These are phyloP conservation scores for Cladorrhinum sp. DNA, from an alignment of 2,329 filamentous ascomycete species.

Conservation along the genomic window DNA sequence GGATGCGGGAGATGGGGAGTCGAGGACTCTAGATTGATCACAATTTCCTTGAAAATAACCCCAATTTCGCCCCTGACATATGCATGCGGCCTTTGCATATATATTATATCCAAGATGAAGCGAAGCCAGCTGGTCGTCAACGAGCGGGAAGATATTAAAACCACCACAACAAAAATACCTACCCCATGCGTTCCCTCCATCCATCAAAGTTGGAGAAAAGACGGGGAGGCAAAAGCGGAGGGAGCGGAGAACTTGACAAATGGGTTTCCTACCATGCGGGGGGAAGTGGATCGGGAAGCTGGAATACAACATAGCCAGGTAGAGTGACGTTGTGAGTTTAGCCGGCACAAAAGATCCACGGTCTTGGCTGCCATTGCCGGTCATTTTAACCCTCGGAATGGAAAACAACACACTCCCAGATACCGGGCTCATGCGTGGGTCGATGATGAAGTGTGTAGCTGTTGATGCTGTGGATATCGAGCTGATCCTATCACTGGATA, in stretches of 20 bases:
- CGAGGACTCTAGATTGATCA: neutral
- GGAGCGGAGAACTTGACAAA: neutral
- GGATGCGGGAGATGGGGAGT: neutral
- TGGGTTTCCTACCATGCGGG: slow-evolving; percentile 9
- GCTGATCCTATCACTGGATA: neutral
- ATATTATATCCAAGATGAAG: neutral
- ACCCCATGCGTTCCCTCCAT: neutral
- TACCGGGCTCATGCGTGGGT: slow-evolving; percentile 14
- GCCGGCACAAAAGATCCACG: slow-evolving; percentile 11
- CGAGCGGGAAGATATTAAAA: slow-evolving; percentile 5
- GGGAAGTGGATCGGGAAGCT: slow-evolving; percentile 13
- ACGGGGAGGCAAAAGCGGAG: neutral
- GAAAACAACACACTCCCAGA: slow-evolving; percentile 2
- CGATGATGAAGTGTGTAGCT: neutral
- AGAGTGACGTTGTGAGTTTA: slow-evolving; percentile 20
- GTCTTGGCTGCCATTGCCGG: slow-evolving; percentile 6
- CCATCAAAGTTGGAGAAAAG: slow-evolving; percentile 9
- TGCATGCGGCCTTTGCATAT: neutral
- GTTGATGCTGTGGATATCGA: neutral
- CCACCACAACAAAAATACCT: neutral
- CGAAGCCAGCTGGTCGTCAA: neutral
- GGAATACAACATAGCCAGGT: slow-evolving; percentile 2
- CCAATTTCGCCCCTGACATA: neutral
- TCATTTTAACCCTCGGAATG: slow-evolving; percentile 11
- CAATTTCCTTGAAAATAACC: neutral